These are phyloP conservation scores for Gillenia trifoliata DNA, from an alignment of 306 rosid species.

Conservation along the genomic window DNA sequence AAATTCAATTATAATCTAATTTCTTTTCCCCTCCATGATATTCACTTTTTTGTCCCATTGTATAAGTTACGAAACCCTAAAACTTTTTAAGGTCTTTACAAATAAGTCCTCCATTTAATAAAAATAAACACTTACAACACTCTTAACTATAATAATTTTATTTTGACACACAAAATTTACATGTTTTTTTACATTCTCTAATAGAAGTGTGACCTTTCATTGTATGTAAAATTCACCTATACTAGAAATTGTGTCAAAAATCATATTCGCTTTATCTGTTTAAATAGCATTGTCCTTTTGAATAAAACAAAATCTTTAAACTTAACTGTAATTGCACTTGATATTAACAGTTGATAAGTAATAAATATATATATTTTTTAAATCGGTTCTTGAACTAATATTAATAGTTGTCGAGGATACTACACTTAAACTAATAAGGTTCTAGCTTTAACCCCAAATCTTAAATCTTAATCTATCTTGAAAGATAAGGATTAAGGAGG, in stretches of 20 bases:
- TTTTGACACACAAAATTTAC: not conserved
- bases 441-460: not conserved
- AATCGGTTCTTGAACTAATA: too few species aligned
- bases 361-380: too few species aligned
- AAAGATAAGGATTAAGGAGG: not conserved
- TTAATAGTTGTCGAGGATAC: too few species aligned
- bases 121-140: not conserved
- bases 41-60: slow-evolving; percentile 1
- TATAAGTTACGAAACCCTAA: not conserved
- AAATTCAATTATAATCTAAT: slow-evolving; percentile 8
- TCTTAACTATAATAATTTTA: too few species aligned
- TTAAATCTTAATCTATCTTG: not conserved
- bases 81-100: not conserved
- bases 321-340: too few species aligned
- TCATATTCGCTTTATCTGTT: too few species aligned
- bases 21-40: not conserved
- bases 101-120: not conserved
- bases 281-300: not conserved
- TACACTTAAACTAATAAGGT: not conserved
- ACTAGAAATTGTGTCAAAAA: not conserved
- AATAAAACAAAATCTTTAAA: not conserved
- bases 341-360: not conserved
- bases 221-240: not conserved
- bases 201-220: not conserved
- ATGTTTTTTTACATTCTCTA: not conserved